A percentile compares a stretch with the other conserved stretches of the same genome.
These are phyloP conservation scores for Venturia pyrina DNA, from an alignment of 2,329 filamentous ascomycete species.

Conservation along the genomic window DNA sequence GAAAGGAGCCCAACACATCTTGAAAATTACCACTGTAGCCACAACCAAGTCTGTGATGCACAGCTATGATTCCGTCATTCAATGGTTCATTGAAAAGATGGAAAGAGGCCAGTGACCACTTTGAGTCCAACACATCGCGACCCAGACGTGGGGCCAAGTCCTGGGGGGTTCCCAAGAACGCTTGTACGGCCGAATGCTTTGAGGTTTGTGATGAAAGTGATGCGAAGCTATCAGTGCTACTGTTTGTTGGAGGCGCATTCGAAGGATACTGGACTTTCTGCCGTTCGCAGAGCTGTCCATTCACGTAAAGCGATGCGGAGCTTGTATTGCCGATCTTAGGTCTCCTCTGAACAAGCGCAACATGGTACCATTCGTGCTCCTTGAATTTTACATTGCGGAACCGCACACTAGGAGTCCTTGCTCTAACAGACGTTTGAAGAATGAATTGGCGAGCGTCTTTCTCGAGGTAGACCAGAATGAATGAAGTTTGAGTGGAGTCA, in stretches of 20 bases:
- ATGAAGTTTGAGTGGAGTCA: slow-evolving; percentile 84
- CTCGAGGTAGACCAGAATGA: slow-evolving; percentile 86
- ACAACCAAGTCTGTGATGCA: slow-evolving; percentile 81
- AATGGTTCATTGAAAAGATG: slow-evolving; percentile 80
- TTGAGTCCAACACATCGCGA: slow-evolving; percentile 61
- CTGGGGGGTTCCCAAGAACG: slow-evolving; percentile 85
- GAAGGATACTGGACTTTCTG: slow-evolving; percentile 80
- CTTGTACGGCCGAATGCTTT: slow-evolving; percentile 64
- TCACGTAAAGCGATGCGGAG: slow-evolving; percentile 73
- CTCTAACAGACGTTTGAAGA: slow-evolving; percentile 78
- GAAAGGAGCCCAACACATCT: slow-evolving; percentile 88
- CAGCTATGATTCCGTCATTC: slow-evolving; percentile 84
- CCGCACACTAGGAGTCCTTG: slow-evolving; percentile 78
- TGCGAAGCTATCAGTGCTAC: slow-evolving; percentile 57
- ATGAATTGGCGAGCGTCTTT: slow-evolving; percentile 91
- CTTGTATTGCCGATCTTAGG: slow-evolving; percentile 64
- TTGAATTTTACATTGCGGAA: slow-evolving; percentile 79
- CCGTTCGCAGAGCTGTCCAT: slow-evolving; percentile 91
- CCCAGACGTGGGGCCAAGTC: slow-evolving; percentile 72
- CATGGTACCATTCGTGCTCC: slow-evolving; percentile 80
- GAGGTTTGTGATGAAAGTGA: slow-evolving; percentile 47
- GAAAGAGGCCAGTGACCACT: slow-evolving; percentile 83
- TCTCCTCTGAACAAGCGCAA: slow-evolving; percentile 75
- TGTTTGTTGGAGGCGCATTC: slow-evolving; percentile 55
- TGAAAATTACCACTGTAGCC: slow-evolving; percentile 95